phyloP scores from a whole-genome alignment of 345 rosid species.

The Viola odorata region DNA sequence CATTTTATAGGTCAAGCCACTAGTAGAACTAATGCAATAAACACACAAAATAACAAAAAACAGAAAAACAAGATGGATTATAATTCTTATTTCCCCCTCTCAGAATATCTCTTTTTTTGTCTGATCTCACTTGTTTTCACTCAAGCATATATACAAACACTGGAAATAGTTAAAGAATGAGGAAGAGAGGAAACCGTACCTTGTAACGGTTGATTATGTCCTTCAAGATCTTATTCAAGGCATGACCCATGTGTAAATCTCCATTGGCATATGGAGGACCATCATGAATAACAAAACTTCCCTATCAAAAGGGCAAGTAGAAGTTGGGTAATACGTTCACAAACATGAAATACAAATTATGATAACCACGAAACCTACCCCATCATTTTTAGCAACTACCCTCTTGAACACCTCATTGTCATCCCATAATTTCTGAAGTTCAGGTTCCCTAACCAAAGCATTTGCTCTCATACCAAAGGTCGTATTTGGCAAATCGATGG shows the following conservation, averaged over 20 bases:
- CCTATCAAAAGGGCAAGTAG: conserved; percentile 38
- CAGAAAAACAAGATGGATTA: too few species aligned
- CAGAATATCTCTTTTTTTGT: too few species aligned
- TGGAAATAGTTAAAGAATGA: conserved; percentile 1
- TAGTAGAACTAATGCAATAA: too few species aligned
- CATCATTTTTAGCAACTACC: conserved; percentile 61
- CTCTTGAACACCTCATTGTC: conserved; percentile 75
- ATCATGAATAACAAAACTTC: conserved; percentile 83
- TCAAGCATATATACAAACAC: too few species aligned
- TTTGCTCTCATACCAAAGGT: conserved; percentile 88
- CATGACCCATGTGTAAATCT: conserved; percentile 91
- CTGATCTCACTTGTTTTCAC: too few species aligned
- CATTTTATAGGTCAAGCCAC: too few species aligned
- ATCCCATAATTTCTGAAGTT: conserved; percentile 85
- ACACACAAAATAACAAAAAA: too few species aligned
- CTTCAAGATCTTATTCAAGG: conserved; percentile 90
- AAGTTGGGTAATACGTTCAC: conserved; percentile 29
- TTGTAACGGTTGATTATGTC: conserved; percentile 92
- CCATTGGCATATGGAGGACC: conserved; percentile 99
- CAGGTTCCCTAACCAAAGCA: conserved; percentile 81
- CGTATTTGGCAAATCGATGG: conserved; percentile 84
- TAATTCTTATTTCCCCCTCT: too few species aligned
- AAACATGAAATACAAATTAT: conserved; percentile 4
- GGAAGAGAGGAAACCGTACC: conserved; percentile 33
- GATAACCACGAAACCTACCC: conserved; percentile 47